Evolutionary conservation across 73 alveolate genomes (phyloP).

Genomic region (Diophrys appendiculata): DNA sequence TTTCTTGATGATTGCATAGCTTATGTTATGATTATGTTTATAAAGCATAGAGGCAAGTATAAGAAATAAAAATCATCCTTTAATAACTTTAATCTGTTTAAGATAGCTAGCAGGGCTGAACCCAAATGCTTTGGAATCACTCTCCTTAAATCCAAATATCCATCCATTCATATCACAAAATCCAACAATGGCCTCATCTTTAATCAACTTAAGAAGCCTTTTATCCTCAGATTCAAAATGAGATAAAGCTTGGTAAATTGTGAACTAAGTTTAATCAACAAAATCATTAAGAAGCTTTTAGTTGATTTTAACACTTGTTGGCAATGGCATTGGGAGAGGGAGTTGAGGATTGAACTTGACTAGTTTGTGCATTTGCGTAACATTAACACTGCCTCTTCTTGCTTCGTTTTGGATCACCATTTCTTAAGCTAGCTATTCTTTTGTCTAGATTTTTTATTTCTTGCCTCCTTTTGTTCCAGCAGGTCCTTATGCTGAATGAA

Average conservation of each 20-base stretch:
- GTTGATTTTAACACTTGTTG: constrained; percentile 8
- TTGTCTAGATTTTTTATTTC: too few relatives aligned
- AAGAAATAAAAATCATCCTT: too few relatives aligned
- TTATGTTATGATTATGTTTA: too few relatives aligned
- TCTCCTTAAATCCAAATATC: constrained; percentile 1
- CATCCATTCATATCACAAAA: not conserved
- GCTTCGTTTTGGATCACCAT: too few relatives aligned
- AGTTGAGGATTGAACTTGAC: not conserved
- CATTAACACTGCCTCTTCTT: not conserved
- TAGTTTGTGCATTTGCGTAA: not conserved
- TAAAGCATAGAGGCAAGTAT: too few relatives aligned
- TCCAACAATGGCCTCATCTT: not conserved
- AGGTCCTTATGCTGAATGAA: too few relatives aligned
- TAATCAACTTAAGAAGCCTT: not conserved
- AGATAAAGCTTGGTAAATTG: not conserved
- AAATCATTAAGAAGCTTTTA: not conserved
- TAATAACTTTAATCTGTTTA: too few relatives aligned
- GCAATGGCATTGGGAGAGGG: not conserved
- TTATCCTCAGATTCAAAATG: not conserved
- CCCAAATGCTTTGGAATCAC: not conserved
- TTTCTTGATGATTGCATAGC: too few relatives aligned
- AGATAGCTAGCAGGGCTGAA: not conserved
- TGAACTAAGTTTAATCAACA: not conserved
- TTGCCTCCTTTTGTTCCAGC: too few relatives aligned
- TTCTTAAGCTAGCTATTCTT: too few relatives aligned